Evolutionary conservation across 768 basidiomycete species (phyloP), one percentile per base, ranked within the genome.

Genomic region (Polyporus arcularius): DNA sequence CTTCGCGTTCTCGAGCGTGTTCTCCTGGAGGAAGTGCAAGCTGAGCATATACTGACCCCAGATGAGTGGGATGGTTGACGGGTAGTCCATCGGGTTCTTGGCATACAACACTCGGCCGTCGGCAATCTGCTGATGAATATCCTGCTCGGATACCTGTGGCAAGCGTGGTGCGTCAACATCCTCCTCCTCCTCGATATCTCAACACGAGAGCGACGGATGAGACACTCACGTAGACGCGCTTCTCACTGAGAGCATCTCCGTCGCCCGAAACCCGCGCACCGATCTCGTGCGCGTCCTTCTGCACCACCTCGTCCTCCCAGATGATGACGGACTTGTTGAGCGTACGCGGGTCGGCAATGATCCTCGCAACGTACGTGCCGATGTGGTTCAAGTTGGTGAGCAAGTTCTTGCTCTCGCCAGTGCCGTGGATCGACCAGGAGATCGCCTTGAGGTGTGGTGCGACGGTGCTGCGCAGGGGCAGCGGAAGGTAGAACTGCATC

Each of bases 321-420:
- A 64, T 60, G 8, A 70, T 66, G 4, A 75, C 70, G 28, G 52
- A 1, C 65, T 31, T 69, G 60, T 76, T 74, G 39, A 74, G 42
- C 14, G 75, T 75, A 8, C 73, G 64, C 32, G 64, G 57, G 51
- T 76, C 75, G 15, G 65, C 66, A 45, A 76, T 65, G 50, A 75
- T 72, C 32, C 64, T 66, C 16, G 64, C 68, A 39, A 73, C 68
- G 55, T 68, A 71, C 0, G 18, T 39, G 1, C 71, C 71, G 41
- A 74, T 69, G 52, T 67, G 65, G 26, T 64, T 38, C 35, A 35
- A 6, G 35, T 35, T 35, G 11, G 35, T 35, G 35, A 35, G 35
- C 35, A 35, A 11, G 35, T 35, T 35, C 35, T 35, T 35, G 35
- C 35, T 35, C 35, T 35, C 35, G 35, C 35, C 35, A 6, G 7